Evolutionary conservation across 495 filamentous ascomycete species (phyloP).

Genomic region (Coniosporium apollinis): DNA sequence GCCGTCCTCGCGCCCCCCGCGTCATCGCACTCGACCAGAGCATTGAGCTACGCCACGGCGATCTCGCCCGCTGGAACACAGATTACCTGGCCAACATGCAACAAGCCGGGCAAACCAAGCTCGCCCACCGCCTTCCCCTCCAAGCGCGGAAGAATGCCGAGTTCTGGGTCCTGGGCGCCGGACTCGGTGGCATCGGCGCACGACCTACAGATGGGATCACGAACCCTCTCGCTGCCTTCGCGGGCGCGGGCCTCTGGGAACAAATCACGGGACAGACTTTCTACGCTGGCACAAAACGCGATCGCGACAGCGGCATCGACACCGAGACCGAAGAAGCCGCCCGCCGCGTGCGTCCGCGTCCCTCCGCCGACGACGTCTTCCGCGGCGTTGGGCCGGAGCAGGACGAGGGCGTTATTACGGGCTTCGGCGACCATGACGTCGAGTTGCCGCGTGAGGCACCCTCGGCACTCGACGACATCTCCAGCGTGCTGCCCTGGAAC

Average conservation of each 20-base stretch:
- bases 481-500: slow-evolving; percentile 57
- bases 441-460: slow-evolving; percentile 47
- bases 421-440: slow-evolving; percentile 27
- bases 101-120: slow-evolving; percentile 11
- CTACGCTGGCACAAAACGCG: slow-evolving; percentile 26
- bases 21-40: slow-evolving; percentile 13
- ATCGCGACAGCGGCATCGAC: slow-evolving; percentile 21
- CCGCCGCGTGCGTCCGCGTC: slow-evolving; percentile 29
- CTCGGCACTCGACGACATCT: slow-evolving; percentile 36
- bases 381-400: slow-evolving; percentile 21
- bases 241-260: slow-evolving; percentile 35
- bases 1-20: slow-evolving; percentile 6
- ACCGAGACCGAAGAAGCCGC: slow-evolving; percentile 20
- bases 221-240: slow-evolving; percentile 36
- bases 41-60: slow-evolving; percentile 20
- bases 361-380: slow-evolving; percentile 24
- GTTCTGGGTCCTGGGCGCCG: slow-evolving; percentile 18
- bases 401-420: slow-evolving; percentile 24
- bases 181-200: slow-evolving; percentile 34
- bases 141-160: slow-evolving; percentile 25
- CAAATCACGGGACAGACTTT: slow-evolving; percentile 23
- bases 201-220: slow-evolving; percentile 26
- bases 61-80: slow-evolving; percentile 19
- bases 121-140: slow-evolving; percentile 4
- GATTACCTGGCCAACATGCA: slow-evolving; percentile 23